Percentiles rank a stretch among this genome's conserved stretches.
These are phyloP conservation scores for Tylopilus plumbeoviolaceoides DNA, from an alignment of 768 basidiomycete genomes.

Conservation along the genomic window DNA sequence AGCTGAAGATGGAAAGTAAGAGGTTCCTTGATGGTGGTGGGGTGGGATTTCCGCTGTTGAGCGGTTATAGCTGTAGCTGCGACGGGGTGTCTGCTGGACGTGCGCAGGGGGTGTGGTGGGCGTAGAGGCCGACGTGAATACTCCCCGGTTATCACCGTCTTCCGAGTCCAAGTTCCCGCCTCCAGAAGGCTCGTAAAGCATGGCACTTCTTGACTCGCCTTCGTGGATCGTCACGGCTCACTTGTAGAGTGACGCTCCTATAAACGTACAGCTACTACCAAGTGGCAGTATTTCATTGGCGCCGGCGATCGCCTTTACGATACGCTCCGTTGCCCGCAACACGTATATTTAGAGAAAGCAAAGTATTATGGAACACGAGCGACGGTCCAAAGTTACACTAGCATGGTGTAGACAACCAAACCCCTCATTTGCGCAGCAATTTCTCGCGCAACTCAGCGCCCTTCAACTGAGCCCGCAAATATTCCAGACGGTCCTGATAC, in stretches of 20 bases:
- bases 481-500: conserved; percentile 75
- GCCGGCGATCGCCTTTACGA: not conserved
- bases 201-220: not conserved
- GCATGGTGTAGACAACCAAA: conserved; percentile 1
- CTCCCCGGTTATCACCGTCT: conserved; percentile 31
- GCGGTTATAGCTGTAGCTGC: conserved; percentile 58
- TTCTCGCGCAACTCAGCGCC: conserved; percentile 83
- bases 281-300: not conserved
- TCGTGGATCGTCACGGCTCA: no score
- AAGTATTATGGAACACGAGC: conserved; percentile 15
- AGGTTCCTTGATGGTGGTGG: conserved; percentile 64
- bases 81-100: conserved; percentile 32
- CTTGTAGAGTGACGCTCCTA: not conserved
- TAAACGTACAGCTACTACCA: not conserved
- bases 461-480: conserved; percentile 76
- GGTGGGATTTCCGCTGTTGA: conserved; percentile 53
- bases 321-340: not conserved
- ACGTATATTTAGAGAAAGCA: conserved; percentile 15
- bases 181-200: conserved; percentile 20
- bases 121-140: conserved; percentile 35
- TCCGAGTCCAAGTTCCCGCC: conserved; percentile 15
- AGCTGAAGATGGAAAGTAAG: conserved; percentile 49
- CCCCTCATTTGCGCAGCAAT: conserved; percentile 53
- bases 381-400: conserved; percentile 3
- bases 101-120: conserved; percentile 38